Evolutionary conservation across 2,329 filamentous ascomycete species (phyloP).

Genomic region (Colletotrichum nymphaeae): DNA sequence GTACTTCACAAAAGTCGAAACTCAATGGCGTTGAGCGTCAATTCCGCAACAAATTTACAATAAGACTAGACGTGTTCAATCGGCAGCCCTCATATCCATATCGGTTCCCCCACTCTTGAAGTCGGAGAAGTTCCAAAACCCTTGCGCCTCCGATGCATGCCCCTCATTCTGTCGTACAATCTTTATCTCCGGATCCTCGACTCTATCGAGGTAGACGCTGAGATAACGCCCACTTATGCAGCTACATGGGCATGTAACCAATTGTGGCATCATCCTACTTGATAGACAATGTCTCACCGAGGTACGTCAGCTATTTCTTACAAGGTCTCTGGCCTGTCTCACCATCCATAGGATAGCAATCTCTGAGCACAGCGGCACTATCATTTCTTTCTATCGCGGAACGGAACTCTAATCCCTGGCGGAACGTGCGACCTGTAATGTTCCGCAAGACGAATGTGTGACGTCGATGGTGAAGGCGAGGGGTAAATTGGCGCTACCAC

Average conservation of each 20-base stretch:
- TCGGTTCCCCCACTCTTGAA: background rate
- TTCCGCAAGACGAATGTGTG: background rate
- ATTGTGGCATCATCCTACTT: background rate
- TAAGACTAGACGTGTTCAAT: background rate
- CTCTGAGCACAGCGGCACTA: background rate
- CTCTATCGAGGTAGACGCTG: background rate
- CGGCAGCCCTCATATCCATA: background rate
- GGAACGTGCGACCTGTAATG: conserved; percentile 22
- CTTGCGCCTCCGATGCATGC: background rate
- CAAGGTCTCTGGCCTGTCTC: background rate
- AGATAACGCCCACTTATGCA: conserved; percentile 12
- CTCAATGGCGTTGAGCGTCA: background rate
- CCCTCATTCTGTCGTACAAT: background rate
- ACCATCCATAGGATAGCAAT: background rate
- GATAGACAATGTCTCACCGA: conserved; percentile 1
- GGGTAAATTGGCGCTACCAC: background rate
- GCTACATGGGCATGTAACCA: background rate
- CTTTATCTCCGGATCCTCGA: background rate
- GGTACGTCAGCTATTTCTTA: background rate
- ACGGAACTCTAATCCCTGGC: conserved; percentile 20
- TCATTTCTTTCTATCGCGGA: background rate
- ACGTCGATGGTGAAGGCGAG: conserved; percentile 10
- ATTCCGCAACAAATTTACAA: background rate
- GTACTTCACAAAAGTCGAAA: background rate
- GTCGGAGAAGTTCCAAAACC: background rate